Percentiles rank a stretch among this genome's conserved stretches.
Conservation (phyloP, 208 protist genomes). For the Leishmania mexicana region DNA sequence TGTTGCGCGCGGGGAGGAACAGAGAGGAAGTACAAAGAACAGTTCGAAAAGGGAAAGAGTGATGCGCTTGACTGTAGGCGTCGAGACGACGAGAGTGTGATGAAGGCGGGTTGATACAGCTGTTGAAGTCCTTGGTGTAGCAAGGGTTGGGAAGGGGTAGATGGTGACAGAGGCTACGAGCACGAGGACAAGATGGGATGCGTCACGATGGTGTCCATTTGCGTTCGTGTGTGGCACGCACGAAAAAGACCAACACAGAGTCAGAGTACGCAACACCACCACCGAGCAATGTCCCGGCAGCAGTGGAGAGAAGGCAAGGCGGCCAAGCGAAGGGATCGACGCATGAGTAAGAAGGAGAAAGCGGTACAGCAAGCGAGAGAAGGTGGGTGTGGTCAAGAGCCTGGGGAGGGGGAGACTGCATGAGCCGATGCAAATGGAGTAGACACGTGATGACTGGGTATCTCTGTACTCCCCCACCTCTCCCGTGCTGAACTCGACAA, state of each 20-base stretch:
- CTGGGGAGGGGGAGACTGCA: background rate
- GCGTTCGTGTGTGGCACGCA: background rate
- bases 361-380: background rate
- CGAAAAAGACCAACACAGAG: background rate
- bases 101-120: background rate
- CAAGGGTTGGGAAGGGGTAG: background rate
- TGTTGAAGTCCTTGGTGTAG: background rate
- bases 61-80: background rate
- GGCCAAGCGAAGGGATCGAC: background rate
- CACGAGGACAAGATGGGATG: background rate
- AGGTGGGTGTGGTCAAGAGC: background rate
- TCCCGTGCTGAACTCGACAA: background rate
- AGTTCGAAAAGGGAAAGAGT: background rate
- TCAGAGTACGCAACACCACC: background rate
- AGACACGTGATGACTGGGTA: background rate
- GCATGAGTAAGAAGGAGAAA: background rate
- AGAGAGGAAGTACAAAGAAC: background rate
- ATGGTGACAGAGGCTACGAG: background rate
- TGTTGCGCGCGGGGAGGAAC: background rate
- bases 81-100: background rate
- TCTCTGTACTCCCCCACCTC: background rate
- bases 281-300: background rate
- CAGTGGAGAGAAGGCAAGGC: background rate
- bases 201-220: background rate
- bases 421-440: background rate